A percentile compares a stretch with the other conserved stretches of the same genome.
Conservation (phyloP, 805 yeast genomes). For the Naumovozyma baii region DNA sequence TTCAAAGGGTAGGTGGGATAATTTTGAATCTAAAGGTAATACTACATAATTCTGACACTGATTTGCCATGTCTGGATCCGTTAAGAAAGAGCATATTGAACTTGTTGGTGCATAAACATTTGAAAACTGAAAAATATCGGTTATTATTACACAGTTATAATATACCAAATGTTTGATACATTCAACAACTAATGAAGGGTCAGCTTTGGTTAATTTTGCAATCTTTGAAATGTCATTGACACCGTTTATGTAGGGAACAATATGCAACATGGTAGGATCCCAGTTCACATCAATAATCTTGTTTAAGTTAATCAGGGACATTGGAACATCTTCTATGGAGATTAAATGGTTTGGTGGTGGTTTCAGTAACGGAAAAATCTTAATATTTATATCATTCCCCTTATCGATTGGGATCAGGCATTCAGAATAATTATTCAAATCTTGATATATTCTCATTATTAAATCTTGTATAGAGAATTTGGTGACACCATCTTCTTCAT, state of each 20-base stretch:
- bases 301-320: slow-evolving; percentile 69
- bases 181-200: slow-evolving; percentile 64
- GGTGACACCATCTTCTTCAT: slow-evolving; percentile 5
- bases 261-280: slow-evolving; percentile 94
- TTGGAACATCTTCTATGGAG: slow-evolving; percentile 79
- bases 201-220: slow-evolving; percentile 71
- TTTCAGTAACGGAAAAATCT: slow-evolving; percentile 79
- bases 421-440: slow-evolving; percentile 88
- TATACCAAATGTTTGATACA: slow-evolving; percentile 88
- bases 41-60: slow-evolving; percentile 81
- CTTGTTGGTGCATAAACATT: slow-evolving; percentile 88
- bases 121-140: slow-evolving; percentile 82
- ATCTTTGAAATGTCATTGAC: slow-evolving; percentile 72
- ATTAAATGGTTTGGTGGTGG: slow-evolving; percentile 65
- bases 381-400: slow-evolving; percentile 84
- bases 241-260: slow-evolving; percentile 81
- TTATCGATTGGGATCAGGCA: slow-evolving; percentile 89
- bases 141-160: slow-evolving; percentile 71
- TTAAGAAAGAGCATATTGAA: slow-evolving; percentile 55
- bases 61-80: slow-evolving; percentile 53
- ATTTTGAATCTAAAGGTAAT: slow-evolving; percentile 31
- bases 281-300: slow-evolving; percentile 78
- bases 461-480: slow-evolving; percentile 56
- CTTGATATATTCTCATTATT: slow-evolving; percentile 86
- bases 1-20: slow-evolving; percentile 28